Percentiles rank a stretch among this genome's conserved stretches.
These are phyloP conservation scores for Taphrina betulina DNA, from an alignment of 1,139 yeast genomes.

Conservation along the genomic window DNA sequence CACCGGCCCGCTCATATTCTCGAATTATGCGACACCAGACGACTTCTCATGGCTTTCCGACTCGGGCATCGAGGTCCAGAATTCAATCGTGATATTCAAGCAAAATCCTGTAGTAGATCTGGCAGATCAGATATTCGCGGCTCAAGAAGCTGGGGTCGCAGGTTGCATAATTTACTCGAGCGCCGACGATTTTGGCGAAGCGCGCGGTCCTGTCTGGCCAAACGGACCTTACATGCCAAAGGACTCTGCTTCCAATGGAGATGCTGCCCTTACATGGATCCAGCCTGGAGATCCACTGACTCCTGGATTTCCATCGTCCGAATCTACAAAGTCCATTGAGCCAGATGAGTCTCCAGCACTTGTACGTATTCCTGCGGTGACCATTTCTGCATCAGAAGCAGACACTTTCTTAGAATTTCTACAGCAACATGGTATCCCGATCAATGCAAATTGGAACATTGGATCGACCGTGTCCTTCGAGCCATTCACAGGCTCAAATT, in stretches of 20 bases:
- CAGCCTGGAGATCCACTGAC: conserved; percentile 77
- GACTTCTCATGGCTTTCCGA: conserved; percentile 56
- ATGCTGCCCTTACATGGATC: conserved; percentile 64
- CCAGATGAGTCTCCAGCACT: conserved; percentile 56
- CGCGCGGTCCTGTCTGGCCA: conserved; percentile 28
- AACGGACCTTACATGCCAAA: conserved; percentile 45
- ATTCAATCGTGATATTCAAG: conserved; percentile 55
- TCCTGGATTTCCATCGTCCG: conserved; percentile 70
- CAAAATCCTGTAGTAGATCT: conserved; percentile 59
- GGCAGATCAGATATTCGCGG: conserved; percentile 55
- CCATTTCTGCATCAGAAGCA: conserved; percentile 74
- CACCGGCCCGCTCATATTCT: conserved; percentile 57
- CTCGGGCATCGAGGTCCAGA: conserved; percentile 46
- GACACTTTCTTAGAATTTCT: conserved; percentile 52
- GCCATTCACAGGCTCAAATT: conserved; percentile 39
- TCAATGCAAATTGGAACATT: conserved; percentile 40
- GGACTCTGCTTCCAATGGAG: conserved; percentile 59
- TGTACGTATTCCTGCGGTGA: conserved; percentile 72
- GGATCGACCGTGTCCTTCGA: conserved; percentile 36
- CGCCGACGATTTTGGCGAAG: conserved; percentile 34
- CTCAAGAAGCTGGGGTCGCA: conserved; percentile 53
- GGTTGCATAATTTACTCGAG: conserved; percentile 61
- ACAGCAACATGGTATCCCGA: conserved; percentile 51
- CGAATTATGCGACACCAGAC: conserved; percentile 60
- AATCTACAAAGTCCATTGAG: conserved; percentile 42